Evolutionary conservation across 768 basidiomycete genomes (phyloP).

Genomic region (Tulasnella sp.): DNA sequence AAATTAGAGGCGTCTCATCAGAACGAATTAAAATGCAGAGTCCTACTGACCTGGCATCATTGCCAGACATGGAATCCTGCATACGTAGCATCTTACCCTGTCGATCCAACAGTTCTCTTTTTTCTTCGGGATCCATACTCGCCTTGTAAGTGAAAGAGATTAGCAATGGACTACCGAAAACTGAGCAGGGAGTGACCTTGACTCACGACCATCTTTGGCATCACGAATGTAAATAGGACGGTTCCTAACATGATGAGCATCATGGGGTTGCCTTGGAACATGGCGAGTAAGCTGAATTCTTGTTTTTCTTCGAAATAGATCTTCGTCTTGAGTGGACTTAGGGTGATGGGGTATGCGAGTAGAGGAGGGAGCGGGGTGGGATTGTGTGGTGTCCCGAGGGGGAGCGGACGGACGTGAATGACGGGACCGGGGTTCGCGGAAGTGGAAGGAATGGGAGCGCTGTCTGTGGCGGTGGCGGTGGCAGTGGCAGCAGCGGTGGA

Average conservation of each 20-base stretch:
- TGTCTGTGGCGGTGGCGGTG: not conserved
- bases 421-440: not conserved
- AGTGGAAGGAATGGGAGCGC: not conserved
- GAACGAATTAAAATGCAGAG: not conserved
- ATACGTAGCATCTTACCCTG: conserved; percentile 9
- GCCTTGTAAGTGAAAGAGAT: not conserved
- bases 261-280: conserved; percentile 10
- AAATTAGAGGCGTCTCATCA: not conserved
- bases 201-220: conserved; percentile 13
- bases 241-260: conserved; percentile 12
- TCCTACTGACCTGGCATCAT: not conserved
- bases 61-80: not conserved
- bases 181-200: not conserved
- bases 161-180: not conserved
- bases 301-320: conserved; percentile 9
- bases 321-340: not conserved
- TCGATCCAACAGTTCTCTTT: not conserved
- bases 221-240: conserved; percentile 2
- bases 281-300: conserved; percentile 7
- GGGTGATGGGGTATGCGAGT: conserved; percentile 1
- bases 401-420: conserved; percentile 5
- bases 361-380: not conserved
- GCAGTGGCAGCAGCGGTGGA: not conserved
- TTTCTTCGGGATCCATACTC: conserved; percentile 11
- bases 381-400: conserved; percentile 6